Evolutionary conservation across 2,329 filamentous ascomycete species (phyloP), one percentile per base, ranked within the genome.

Genomic region (Thermoascus crustaceus): DNA sequence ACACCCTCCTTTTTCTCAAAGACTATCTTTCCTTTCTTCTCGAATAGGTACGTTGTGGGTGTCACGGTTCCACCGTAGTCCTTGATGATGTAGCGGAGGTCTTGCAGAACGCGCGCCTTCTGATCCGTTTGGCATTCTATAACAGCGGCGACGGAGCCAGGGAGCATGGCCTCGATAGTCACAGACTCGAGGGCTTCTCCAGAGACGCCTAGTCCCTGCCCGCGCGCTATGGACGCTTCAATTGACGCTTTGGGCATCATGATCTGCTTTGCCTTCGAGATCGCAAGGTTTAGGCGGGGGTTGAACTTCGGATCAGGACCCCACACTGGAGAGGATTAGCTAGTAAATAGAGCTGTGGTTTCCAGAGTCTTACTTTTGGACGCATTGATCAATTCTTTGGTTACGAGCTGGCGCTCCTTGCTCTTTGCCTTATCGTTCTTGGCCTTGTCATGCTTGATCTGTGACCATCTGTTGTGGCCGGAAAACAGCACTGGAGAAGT

Each of bases 361-460:
- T 10, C 16, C 26, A 9, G 17, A 20, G 27, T 58, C 71, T 48
- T 61, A 85, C 83, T 67, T 66, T 83, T 87, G 2, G 85, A 85
- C 40, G 80, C 80, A 42, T 80, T 73, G 32, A 80, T 75, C 38
- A 96, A 81, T 41, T 82, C 76, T 47, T 84, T 80, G 14, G 80
- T 72, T 49, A 93, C 74, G 29, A 71, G 60, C 30, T 72, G 75
- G 19, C 87, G 80, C 48, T 80, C 72, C 27, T 73, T 73, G 61
- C 78, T 85, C 63, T 88, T 94, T 49, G 80, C 57, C 38, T 58
- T 61, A 60, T 98, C 91, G 39, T 80, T 82, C 42, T 81, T 85
- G 34, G 82, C 87, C 63, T 98, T 98, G 60, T 91, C 86, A 61
- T 96, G 91, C 55, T 82, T 85, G 64, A 95, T 96, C 54, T 91